A percentile compares a stretch with the other conserved stretches of the same genome.
phyloP scores from a whole-genome alignment of 495 filamentous ascomycete species.

The Cetradonia linearis region DNA sequence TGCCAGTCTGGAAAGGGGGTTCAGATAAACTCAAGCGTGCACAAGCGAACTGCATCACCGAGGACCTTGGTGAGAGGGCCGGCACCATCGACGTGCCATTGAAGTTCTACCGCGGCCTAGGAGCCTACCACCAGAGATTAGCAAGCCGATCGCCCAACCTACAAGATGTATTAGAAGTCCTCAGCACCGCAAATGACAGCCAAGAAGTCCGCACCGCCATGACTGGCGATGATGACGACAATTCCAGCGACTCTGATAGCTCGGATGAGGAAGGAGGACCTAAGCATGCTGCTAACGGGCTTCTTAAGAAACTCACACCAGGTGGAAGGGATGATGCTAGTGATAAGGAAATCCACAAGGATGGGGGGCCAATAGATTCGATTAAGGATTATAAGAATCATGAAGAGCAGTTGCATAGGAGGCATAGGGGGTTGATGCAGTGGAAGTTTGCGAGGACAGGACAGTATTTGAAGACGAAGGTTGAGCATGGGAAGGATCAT shows the following conservation, averaged over 20 bases:
- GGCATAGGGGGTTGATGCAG: slow-evolving; percentile 38
- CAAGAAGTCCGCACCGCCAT: slow-evolving; percentile 19
- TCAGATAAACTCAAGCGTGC: slow-evolving; percentile 38
- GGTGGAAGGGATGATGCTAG: slow-evolving; percentile 2
- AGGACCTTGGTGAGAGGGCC: slow-evolving; percentile 34
- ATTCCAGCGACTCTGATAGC: slow-evolving; percentile 19
- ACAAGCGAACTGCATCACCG: slow-evolving; percentile 24
- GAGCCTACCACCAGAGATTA: slow-evolving; percentile 44
- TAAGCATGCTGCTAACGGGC: slow-evolving; percentile 9
- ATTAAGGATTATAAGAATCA: slow-evolving; percentile 35
- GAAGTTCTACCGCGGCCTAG: slow-evolving; percentile 48
- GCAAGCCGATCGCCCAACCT: slow-evolving; percentile 42
- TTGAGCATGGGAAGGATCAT: slow-evolving; percentile 29
- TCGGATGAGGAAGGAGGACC: slow-evolving; percentile 14
- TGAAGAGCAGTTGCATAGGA: slow-evolving; percentile 33
- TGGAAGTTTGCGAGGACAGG: slow-evolving; percentile 38
- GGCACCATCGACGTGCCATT: slow-evolving; percentile 46
- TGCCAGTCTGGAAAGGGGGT: slow-evolving; percentile 48
- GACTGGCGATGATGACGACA: slow-evolving; percentile 16
- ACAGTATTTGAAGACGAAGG: slow-evolving; percentile 32
- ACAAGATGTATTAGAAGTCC: slow-evolving; percentile 50
- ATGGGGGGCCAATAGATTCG: slow-evolving; percentile 28
- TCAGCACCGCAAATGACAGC: slow-evolving; percentile 47
- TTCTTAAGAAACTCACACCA: background rate
- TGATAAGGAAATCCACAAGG: slow-evolving; percentile 16